Conservation (phyloP, 257 asterid genomes). For the Gentiana macrophylla region DNA sequence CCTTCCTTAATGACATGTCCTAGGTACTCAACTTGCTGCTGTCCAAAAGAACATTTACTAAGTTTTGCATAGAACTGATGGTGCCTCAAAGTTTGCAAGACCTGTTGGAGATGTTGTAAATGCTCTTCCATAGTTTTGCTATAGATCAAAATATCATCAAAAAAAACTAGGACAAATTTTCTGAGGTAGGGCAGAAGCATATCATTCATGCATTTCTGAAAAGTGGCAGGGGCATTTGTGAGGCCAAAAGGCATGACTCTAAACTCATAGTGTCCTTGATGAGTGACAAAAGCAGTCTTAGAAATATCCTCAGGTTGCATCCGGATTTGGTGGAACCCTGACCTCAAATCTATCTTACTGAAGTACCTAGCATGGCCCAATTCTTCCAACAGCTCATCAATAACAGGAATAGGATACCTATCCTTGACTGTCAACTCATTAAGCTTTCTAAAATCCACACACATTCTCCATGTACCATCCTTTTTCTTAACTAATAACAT, state of each 20-base stretch:
- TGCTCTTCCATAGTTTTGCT: fast-evolving
- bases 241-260: not conserved
- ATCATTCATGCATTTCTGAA: not conserved
- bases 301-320: not conserved
- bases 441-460: not conserved
- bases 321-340: not conserved
- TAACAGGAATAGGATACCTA: not conserved
- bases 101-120: fast-evolving
- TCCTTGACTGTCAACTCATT: not conserved
- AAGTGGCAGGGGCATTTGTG: not conserved
- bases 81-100: not conserved
- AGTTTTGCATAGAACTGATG: not conserved
- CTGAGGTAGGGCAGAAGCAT: not conserved
- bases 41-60: not conserved
- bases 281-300: not conserved
- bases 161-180: not conserved
- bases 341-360: not conserved
- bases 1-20: not conserved
- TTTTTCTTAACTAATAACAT: not conserved
- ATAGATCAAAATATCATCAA: not conserved
- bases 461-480: not conserved
- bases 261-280: not conserved
- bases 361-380: not conserved
- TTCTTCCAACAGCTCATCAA: not conserved
- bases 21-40: not conserved